These are phyloP conservation scores for Xylaria nigripes DNA, from an alignment of 495 filamentous ascomycete species.

Conservation along the genomic window DNA sequence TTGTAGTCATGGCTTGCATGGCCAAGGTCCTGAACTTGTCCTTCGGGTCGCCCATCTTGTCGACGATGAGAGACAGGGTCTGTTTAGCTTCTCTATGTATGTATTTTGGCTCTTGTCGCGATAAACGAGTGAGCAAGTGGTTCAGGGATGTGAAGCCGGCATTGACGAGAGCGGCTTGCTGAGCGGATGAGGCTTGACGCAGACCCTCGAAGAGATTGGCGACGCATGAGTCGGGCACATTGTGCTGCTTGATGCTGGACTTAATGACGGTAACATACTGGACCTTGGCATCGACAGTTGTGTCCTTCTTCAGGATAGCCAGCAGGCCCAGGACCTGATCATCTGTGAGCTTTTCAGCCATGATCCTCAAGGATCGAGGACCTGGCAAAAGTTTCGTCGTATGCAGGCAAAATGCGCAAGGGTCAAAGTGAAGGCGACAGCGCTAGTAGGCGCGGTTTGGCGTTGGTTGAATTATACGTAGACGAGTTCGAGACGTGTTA, in stretches of 20 bases:
- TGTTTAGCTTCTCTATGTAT: constrained; percentile 56
- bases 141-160: constrained; percentile 77
- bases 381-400: constrained; percentile 10
- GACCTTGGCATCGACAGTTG: constrained; percentile 60
- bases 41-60: constrained; percentile 82
- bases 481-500: not conserved
- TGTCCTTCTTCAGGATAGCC: constrained; percentile 58
- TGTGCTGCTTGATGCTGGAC: constrained; percentile 79
- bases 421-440: not conserved
- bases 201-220: constrained; percentile 65
- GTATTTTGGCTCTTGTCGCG: constrained; percentile 68
- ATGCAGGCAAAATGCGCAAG: constrained; percentile 8
- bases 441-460: not conserved
- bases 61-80: constrained; percentile 64
- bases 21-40: constrained; percentile 69
- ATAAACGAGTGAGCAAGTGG: constrained; percentile 74
- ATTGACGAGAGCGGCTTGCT: constrained; percentile 58
- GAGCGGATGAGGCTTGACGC: constrained; percentile 58
- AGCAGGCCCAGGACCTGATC: constrained; percentile 58
- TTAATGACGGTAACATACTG: constrained; percentile 64
- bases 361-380: constrained; percentile 25
- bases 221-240: constrained; percentile 68
- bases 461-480: not conserved
- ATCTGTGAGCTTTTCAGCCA: constrained; percentile 52
- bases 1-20: constrained; percentile 61